Evolutionary conservation across 805 yeast species (phyloP), one percentile per base, ranked within the genome.

Genomic region (Clavispora phyllophila): DNA sequence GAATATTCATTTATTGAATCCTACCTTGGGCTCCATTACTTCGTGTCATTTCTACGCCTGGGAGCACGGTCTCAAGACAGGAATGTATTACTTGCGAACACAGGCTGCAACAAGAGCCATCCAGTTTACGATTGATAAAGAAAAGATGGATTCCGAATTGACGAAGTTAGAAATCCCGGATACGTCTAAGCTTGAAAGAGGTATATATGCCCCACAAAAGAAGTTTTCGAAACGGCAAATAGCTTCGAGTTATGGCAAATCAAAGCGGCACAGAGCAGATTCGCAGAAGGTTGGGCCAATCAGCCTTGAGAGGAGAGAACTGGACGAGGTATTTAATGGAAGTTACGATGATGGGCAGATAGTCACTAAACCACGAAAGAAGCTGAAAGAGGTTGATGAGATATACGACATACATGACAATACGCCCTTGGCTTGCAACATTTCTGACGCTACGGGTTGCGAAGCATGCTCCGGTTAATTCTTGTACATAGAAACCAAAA

Each of bases 21-120:
- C 72, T 4, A 61, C 71, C 1, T 56, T 65, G 36, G 66, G 66
- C 2, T 63, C 63, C 54, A 68, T 60, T 44, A 71, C 68, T 42
- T 71, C 62, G 55, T 75, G 55, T 57, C 78, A 60, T 55, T 77
- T 55, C 49, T 75, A 64, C 43, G 64, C 66, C 1, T 66, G 71
- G 69, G 64, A 54, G 46, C 62, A 51, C 45, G 71, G 63, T 10
- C 60, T 56, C 61, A 72, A 54, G 53, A 70, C 66, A 36, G 71
- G 70, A 24, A 66, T 58, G 71, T 68, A 55, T 58, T 68, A 56
- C 55, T 60, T 58, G 45, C 58, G 74, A 41, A 63, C 72, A 9
- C 66, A 63, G 47, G 64, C 63, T 28, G 68, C 70, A 13, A 51
- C 68, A 2, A 50, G 65, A 37, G 70, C 74, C 5, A 63, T 62